These are phyloP conservation scores for Trichoderma asperelloides DNA, from an alignment of 495 filamentous ascomycete genomes.

Conservation along the genomic window DNA sequence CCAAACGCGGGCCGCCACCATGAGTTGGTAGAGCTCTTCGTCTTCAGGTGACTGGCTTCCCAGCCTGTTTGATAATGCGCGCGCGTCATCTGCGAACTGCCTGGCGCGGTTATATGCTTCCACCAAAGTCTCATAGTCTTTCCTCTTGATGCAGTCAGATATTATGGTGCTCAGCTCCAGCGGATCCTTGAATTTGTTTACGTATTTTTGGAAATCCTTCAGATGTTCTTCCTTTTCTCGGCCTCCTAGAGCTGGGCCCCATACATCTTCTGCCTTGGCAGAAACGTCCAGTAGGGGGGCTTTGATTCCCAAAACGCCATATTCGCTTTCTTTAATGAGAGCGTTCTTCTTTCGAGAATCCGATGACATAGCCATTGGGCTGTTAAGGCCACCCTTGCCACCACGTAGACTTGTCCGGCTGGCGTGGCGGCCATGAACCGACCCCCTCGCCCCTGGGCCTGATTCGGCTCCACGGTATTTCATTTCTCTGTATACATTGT, in stretches of 20 bases:
- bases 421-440: conserved; percentile 49
- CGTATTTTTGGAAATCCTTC: conserved; percentile 58
- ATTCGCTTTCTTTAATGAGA: conserved; percentile 85
- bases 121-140: conserved; percentile 77
- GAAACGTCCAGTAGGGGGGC: conserved; percentile 77
- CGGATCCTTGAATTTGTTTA: conserved; percentile 71
- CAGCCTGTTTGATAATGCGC: conserved; percentile 47
- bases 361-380: conserved; percentile 25
- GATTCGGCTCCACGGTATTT: conserved; percentile 68
- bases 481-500: conserved; percentile 98
- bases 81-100: conserved; percentile 64
- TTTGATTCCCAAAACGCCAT: conserved; percentile 85
- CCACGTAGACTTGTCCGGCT: conserved; percentile 60
- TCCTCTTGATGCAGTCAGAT: conserved; percentile 75
- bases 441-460: conserved; percentile 32
- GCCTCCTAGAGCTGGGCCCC: conserved; percentile 88
- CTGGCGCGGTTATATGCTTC: conserved; percentile 77
- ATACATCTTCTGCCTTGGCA: conserved; percentile 90
- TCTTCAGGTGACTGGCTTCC: conserved; percentile 49
- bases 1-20: conserved; percentile 93
- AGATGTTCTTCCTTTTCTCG: conserved; percentile 84
- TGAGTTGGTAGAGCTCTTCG: conserved; percentile 68
- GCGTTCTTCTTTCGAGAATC: conserved; percentile 74
- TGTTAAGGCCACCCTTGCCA: conserved; percentile 30
- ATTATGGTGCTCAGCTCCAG: conserved; percentile 73